Evolutionary conservation across 495 filamentous ascomycete genomes (phyloP), one percentile per base, ranked within the genome.

Genomic region (Penicillium silybi): DNA sequence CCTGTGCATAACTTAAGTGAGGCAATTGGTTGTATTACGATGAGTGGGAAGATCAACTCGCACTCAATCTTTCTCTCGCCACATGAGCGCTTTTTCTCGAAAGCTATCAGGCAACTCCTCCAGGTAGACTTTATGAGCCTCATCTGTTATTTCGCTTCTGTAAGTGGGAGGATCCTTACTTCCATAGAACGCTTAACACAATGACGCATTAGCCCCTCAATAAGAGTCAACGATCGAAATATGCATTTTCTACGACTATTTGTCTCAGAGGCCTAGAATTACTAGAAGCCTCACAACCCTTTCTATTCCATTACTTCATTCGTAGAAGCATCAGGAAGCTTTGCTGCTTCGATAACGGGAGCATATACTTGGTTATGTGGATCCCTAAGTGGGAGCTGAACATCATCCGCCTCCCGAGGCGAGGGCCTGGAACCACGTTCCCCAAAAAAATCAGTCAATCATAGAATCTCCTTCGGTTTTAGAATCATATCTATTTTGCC

Each of bases 331-430:
- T 7, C 9, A 5, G 16, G n/a, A 17, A 18, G n/a, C 2, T 16
- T 18, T 38, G 35, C 2, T 38, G 3, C 16, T n/a, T n/a, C 10
- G 8, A 38, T 32, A 25, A 25, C 18, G 17, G 48, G 32, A 20
- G 41, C 41, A 42, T 39, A 8, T 26, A 39, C 6, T 8, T 39
- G 15, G 11, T 26, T 25, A 40, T 35, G 34, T 41, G 34, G 27
- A 37, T 40, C 35, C 46, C 37, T 34, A 40, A 27, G 20, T 34
- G 7, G 16, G 15, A 27, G 46, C 46, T 27, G 16, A 46, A 45
- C 47, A 53, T 49, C 46, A 45, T 62, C 25, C 56, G 53, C 57
- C 60, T 53, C 42, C 23, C 25, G 41, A 25, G 58, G 51, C 47
- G 35, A 61, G 22, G 35, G 39, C 44, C 58, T 61, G 35, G 55